Evolutionary conservation across 495 filamentous ascomycete genomes (phyloP).

Genomic region (Xylaria flabelliformis): DNA sequence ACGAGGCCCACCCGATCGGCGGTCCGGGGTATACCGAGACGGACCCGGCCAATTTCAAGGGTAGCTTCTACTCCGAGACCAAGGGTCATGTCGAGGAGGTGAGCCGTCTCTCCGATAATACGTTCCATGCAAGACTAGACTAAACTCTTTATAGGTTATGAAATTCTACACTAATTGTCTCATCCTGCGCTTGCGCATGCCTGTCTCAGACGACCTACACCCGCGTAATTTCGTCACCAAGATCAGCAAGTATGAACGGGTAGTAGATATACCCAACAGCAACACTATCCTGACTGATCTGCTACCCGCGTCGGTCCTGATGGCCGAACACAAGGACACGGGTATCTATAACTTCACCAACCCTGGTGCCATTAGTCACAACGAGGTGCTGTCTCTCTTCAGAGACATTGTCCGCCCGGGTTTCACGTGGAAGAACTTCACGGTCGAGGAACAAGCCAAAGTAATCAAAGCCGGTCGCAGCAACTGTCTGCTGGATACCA

Average conservation of each 20-base stretch:
- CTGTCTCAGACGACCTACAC: conserved; percentile 71
- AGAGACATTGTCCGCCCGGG: conserved; percentile 64
- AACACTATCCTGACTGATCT: conserved; percentile 70
- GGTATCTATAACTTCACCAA: conserved; percentile 75
- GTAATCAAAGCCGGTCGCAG: conserved; percentile 69
- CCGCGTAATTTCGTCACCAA: conserved; percentile 72
- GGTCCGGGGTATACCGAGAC: conserved; percentile 66
- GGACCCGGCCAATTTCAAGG: conserved; percentile 67
- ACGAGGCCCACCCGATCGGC: conserved; percentile 63
- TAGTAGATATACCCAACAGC: conserved; percentile 71
- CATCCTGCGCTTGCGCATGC: conserved; percentile 70
- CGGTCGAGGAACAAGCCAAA: conserved; percentile 68
- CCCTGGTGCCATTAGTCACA: conserved; percentile 70
- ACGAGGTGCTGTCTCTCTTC: conserved; percentile 68
- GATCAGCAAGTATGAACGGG: conserved; percentile 66
- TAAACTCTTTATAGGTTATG: conserved; percentile 55
- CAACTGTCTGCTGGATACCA: conserved; percentile 68
- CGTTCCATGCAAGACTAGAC: neutral
- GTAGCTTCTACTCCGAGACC: conserved; percentile 71
- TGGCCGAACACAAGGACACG: conserved; percentile 65
- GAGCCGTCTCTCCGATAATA: conserved; percentile 26
- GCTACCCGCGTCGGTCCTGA: conserved; percentile 63
- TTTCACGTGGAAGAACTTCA: conserved; percentile 72
- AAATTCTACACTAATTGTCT: conserved; percentile 64
- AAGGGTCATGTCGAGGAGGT: conserved; percentile 70